Evolutionary conservation across 768 basidiomycete genomes (phyloP), one percentile per base, ranked within the genome.

Genomic region (Infundibulicybe gibba): DNA sequence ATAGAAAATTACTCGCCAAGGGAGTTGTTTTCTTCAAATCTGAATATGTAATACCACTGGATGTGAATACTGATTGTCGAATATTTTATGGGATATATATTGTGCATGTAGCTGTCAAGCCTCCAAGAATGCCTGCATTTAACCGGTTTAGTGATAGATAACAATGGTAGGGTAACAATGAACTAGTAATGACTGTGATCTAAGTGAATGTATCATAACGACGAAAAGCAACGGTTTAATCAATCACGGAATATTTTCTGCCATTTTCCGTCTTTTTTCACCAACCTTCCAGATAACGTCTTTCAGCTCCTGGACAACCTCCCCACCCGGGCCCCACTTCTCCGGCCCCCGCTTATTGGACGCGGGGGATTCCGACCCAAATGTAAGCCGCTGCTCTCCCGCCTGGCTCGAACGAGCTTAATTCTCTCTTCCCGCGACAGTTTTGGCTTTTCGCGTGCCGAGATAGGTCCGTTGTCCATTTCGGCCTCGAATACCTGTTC

Each of bases 211-310:
- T 25, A 25, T 3, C 4, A 25, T 25, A 25, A 37, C 19, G 10
- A 15, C 19, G 8, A 45, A 1, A 32, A 17, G 39, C 32, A 37
- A 40, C 69, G 69, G 54, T 85, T 76, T 43, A 80, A 25, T 25
- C 25, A 25, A 25, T 25, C 25, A 38, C 16, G 37, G 32, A 19
- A 31, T 15, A 11, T 38, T 43, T 39, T 61, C 55, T 37, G 60
- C 60, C 74, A 84, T 70, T 62, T 72, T 74, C 49, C 84, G 66
- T 60, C 81, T 70, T 56, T 74, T 72, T 64, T 90, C 85, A 30
- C 87, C 78, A 8, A 91, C 89, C 61, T 89, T 85, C 86, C 85
- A 88, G 25, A 91, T 91, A 10, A 91, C 88, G 54, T 90, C 89
- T 61, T 86, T 88, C 52, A 91, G 68, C 61, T 91, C 89, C 60